A percentile compares a stretch with the other conserved stretches of the same genome.
Conservation (phyloP, 345 rosid genomes). For the Heritiera fomes region DNA sequence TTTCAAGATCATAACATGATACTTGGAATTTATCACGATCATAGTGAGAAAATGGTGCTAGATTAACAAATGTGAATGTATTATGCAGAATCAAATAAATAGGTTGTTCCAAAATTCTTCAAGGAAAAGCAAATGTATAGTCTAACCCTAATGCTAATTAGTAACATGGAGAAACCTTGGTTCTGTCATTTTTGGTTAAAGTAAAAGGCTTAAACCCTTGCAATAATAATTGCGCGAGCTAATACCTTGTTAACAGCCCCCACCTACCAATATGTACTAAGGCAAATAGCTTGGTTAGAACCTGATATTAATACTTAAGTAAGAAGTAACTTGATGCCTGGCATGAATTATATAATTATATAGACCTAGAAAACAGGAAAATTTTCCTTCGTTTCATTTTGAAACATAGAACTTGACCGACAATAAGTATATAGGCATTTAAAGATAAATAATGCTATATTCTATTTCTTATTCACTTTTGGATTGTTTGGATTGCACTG, state of each 20-base stretch:
- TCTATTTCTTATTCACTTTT: background rate
- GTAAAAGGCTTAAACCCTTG: background rate
- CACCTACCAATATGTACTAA: background rate
- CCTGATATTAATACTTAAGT: too few species aligned
- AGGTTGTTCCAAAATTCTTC: too few species aligned
- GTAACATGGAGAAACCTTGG: background rate
- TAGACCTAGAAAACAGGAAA: too few species aligned
- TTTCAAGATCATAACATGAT: background rate
- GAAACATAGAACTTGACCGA: too few species aligned
- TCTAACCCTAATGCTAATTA: too few species aligned
- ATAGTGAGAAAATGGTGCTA: background rate
- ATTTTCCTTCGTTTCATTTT: too few species aligned
- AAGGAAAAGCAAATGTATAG: too few species aligned
- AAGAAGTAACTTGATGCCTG: too few species aligned
- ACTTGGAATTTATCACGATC: background rate
- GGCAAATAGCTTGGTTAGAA: background rate
- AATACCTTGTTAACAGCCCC: background rate
- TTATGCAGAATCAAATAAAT: too few species aligned
- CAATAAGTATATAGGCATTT: background rate
- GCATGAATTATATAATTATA: too few species aligned
- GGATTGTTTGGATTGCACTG: too few species aligned
- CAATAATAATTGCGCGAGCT: background rate
- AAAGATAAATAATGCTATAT: background rate
- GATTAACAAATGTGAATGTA: too few species aligned
- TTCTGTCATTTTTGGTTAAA: background rate